phyloP scores from a whole-genome alignment of 805 yeast species.

The Yamadazyma insecticola region DNA sequence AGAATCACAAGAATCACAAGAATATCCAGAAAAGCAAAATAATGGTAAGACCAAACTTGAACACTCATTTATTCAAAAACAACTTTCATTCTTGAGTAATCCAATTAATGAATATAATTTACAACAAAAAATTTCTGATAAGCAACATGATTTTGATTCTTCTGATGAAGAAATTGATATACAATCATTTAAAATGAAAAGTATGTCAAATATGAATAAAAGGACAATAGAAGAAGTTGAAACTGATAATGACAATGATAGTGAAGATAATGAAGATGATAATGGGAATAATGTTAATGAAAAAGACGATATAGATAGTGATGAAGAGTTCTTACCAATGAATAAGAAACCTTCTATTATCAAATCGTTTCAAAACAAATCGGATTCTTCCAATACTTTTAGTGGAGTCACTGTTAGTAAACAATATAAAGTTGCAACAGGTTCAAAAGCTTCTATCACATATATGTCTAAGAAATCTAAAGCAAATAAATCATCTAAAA shows the following conservation, averaged over 20 bases:
- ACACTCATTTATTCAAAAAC: slow-evolving; percentile 52
- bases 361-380: slow-evolving; percentile 42
- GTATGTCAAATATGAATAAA: slow-evolving; percentile 20
- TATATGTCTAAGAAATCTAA: slow-evolving; percentile 44
- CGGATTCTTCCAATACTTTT: slow-evolving; percentile 38
- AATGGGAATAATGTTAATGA: slow-evolving; percentile 7
- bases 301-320: slow-evolving; percentile 16
- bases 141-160: slow-evolving; percentile 29
- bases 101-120: slow-evolving; percentile 27
- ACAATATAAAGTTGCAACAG: slow-evolving; percentile 50
- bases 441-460: slow-evolving; percentile 56
- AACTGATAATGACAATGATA: slow-evolving; percentile 17
- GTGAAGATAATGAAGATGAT: slow-evolving; percentile 13
- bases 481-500: no score
- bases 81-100: slow-evolving; percentile 48
- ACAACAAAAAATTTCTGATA: slow-evolving; percentile 24
- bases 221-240: slow-evolving; percentile 17
- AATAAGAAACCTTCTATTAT: slow-evolving; percentile 44
- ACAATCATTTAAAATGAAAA: slow-evolving; percentile 40
- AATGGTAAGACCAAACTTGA: slow-evolving; percentile 27
- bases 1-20: slow-evolving; percentile 11
- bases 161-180: slow-evolving; percentile 44
- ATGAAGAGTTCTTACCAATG: slow-evolving; percentile 35
- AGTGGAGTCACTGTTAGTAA: slow-evolving; percentile 50
- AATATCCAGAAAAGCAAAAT: slow-evolving; percentile 13